Evolutionary conservation across 495 filamentous ascomycete genomes (phyloP).

Genomic region (Tuber borchii): DNA sequence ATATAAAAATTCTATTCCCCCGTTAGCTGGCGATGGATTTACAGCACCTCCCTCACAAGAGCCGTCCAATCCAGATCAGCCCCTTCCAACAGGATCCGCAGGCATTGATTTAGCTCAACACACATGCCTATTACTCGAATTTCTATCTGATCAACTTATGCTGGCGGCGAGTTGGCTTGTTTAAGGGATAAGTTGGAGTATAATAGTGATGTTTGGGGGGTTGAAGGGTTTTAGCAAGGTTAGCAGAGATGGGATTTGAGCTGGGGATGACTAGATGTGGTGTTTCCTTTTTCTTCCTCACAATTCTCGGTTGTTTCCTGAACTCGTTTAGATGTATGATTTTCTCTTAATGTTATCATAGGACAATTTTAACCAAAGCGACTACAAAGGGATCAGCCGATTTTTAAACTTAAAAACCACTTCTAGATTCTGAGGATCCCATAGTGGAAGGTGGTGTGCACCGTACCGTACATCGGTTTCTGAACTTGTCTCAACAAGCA

Average conservation of each 20-base stretch:
- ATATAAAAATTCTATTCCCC: too few relatives aligned
- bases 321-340: background rate
- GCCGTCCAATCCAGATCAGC: too few relatives aligned
- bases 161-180: background rate
- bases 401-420: background rate
- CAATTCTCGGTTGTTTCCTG: background rate
- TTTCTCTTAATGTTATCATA: background rate
- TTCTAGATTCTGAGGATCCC: background rate
- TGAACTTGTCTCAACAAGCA: too few relatives aligned
- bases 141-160: too few relatives aligned
- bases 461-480: too few relatives aligned
- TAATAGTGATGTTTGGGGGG: background rate
- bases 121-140: too few relatives aligned
- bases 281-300: background rate
- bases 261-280: background rate
- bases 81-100: too few relatives aligned
- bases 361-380: too few relatives aligned
- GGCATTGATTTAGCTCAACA: too few relatives aligned
- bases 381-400: background rate
- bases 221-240: background rate
- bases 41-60: too few relatives aligned
- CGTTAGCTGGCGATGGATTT: too few relatives aligned
- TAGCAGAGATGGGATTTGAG: background rate
- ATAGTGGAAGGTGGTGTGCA: background rate
- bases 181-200: background rate